phyloP scores from a whole-genome alignment of 805 yeast genomes.

The Maudiozyma serrabonitensis region DNA sequence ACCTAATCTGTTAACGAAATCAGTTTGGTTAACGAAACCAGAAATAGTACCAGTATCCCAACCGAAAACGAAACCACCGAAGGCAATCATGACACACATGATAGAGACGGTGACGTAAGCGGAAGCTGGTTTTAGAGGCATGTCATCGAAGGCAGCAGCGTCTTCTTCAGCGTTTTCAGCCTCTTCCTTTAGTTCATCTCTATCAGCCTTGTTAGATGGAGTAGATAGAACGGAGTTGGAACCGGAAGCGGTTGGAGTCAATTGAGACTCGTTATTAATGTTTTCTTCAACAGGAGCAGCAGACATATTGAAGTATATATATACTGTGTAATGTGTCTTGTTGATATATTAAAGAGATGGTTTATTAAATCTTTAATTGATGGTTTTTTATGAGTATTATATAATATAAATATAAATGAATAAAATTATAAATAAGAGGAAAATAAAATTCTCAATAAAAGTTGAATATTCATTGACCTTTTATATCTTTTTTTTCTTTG shows the following conservation, averaged over 20 bases:
- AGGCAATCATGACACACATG: constrained; percentile 27
- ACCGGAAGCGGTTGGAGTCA: constrained; percentile 11
- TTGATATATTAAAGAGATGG: background rate
- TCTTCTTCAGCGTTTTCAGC: background rate
- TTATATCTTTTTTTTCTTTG: background rate
- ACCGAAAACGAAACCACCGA: constrained; percentile 41
- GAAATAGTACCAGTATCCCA: constrained; percentile 75
- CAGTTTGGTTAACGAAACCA: constrained; percentile 58
- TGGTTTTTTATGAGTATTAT: background rate
- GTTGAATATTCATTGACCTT: background rate
- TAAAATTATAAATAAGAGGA: background rate
- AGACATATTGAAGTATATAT: constrained; percentile 1
- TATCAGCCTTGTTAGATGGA: constrained; percentile 25
- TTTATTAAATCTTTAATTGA: background rate
- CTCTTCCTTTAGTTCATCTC: constrained; percentile 19
- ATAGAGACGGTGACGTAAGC: constrained; percentile 28
- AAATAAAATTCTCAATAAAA: background rate
- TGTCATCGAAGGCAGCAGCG: constrained; percentile 5
- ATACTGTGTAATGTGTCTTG: background rate
- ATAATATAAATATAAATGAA: background rate
- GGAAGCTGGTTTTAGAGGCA: constrained; percentile 29
- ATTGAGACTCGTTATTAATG: background rate
- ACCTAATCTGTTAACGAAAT: constrained; percentile 47
- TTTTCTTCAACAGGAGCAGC: constrained; percentile 2
- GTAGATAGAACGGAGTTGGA: constrained; percentile 20